Evolutionary conservation across 1,284 basidiomycete species (phyloP), one percentile per base, ranked within the genome.

Genomic region (Mixia osmundae): DNA sequence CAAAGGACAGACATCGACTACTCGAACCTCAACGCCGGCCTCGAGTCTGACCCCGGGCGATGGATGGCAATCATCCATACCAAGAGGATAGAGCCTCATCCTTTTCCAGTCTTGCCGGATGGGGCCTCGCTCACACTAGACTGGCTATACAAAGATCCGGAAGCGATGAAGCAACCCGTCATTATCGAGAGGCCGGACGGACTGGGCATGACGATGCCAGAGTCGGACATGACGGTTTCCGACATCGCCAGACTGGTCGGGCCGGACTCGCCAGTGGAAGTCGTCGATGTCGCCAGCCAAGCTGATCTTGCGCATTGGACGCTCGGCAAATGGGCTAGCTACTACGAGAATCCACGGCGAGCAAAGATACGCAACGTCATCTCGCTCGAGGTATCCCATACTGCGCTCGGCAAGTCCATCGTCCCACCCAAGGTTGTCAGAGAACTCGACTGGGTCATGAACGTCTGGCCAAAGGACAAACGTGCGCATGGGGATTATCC

Each of bases 391-490:
- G 71, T 87, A 23, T 74, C 74, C 0, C 74, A 72, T 2, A 79
- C 76, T 2, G 61, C 66, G 24, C 61, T 87, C 19, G 73, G 71
- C 5, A 67, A 76, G 44, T 64, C 66, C 50, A 72, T 97, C 18
- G 58, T 72, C 5, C 80, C 85, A 5, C 89, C 89, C 0, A 66
- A 67, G 39, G 55, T 51, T 11, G 47, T 51, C 15, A 67, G 76
- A 42, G 79, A 94, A 41, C 57, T 91, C 43, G 89, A 94, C 50
- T 97, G 89, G 89, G 87, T 94, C 8, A 82, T 91, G 52, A 79
- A 76, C 46, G 80, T 73, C 54, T 97, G 89, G 89, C 82, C 79
- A 0, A 19, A 38, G 30, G 44, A 52, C 30, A 44, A 50, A 25
- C 54, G 50, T 31, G 38, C 41, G 14, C 47, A 47, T 15, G 47